Evolutionary conservation across 2,329 filamentous ascomycete species (phyloP).

Genomic region (Pestalotiopsis sp.): DNA sequence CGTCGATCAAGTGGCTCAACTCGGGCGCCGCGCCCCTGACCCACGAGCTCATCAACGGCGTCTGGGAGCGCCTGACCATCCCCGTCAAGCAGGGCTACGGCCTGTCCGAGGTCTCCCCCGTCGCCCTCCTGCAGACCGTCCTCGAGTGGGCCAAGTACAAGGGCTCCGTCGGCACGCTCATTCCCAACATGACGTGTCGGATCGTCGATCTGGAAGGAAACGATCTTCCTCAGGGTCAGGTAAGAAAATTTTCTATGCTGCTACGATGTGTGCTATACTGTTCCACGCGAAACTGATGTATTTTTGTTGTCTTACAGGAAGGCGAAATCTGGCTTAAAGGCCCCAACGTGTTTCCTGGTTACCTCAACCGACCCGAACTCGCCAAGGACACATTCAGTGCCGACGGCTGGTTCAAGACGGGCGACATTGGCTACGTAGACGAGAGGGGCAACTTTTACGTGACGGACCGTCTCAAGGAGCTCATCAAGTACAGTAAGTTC

Average conservation of each 20-base stretch:
- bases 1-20: constrained; percentile 79
- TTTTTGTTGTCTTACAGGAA: constrained; percentile 41
- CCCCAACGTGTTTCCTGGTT: constrained; percentile 80
- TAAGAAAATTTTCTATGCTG: constrained; percentile 18
- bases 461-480: constrained; percentile 79
- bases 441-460: constrained; percentile 82
- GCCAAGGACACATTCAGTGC: constrained; percentile 71
- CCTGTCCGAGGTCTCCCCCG: constrained; percentile 83
- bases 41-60: constrained; percentile 74
- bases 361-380: constrained; percentile 72
- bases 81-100: constrained; percentile 94
- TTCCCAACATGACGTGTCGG: constrained; percentile 80
- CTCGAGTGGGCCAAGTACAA: constrained; percentile 76
- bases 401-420: constrained; percentile 89
- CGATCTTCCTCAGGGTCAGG: constrained; percentile 57
- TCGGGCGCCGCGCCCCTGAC: constrained; percentile 87
- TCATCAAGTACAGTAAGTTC: constrained; percentile 61
- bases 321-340: constrained; percentile 81
- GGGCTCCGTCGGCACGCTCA: constrained; percentile 76
- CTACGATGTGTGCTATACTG: neutral
- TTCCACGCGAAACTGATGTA: too few relatives aligned
- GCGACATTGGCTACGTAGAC: constrained; percentile 82
- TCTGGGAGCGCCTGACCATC: constrained; percentile 74
- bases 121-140: constrained; percentile 74
- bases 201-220: constrained; percentile 69